Evolutionary conservation across 1,284 basidiomycete genomes (phyloP).

Genomic region (Cryptococcus deneoformans): DNA sequence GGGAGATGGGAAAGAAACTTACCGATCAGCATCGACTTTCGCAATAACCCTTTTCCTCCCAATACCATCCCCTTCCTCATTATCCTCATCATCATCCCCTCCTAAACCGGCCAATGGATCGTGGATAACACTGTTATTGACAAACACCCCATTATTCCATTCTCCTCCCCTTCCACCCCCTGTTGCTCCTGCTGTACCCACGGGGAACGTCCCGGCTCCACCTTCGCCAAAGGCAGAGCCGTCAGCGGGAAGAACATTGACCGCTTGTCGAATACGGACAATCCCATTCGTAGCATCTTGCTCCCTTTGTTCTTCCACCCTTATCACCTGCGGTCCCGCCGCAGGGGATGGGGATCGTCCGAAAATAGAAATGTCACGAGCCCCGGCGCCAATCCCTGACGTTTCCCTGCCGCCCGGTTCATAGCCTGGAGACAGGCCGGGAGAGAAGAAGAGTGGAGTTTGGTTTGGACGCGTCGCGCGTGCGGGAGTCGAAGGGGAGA

Average conservation of each 20-base stretch:
- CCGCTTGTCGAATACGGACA: too few relatives aligned
- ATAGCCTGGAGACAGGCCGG: conserved; percentile 10
- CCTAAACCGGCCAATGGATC: conserved; percentile 8
- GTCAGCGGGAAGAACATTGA: too few relatives aligned
- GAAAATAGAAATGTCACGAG: background rate
- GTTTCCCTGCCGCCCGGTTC: too few relatives aligned
- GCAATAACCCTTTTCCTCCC: conserved; percentile 58
- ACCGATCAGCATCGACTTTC: conserved; percentile 67
- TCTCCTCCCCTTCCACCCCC: background rate
- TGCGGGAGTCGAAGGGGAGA: conserved; percentile 1
- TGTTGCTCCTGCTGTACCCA: background rate
- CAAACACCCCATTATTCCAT: background rate
- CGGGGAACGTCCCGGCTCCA: background rate
- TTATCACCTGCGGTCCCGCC: background rate
- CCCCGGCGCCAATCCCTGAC: too few relatives aligned
- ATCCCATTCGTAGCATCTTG: too few relatives aligned
- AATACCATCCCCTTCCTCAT: conserved; percentile 36
- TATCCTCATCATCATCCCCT: conserved; percentile 17
- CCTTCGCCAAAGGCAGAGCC: too few relatives aligned
- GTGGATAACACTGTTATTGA: background rate
- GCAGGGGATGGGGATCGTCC: background rate
- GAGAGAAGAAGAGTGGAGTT: conserved; percentile 35
- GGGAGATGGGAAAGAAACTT: conserved; percentile 22
- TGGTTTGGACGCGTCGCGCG: background rate
- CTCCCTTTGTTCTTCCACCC: background rate